Percentiles rank a stretch among this genome's conserved stretches.
Evolutionary conservation across 2,329 filamentous ascomycete genomes (phyloP).

Genomic region (Dothideomycetes sp.): DNA sequence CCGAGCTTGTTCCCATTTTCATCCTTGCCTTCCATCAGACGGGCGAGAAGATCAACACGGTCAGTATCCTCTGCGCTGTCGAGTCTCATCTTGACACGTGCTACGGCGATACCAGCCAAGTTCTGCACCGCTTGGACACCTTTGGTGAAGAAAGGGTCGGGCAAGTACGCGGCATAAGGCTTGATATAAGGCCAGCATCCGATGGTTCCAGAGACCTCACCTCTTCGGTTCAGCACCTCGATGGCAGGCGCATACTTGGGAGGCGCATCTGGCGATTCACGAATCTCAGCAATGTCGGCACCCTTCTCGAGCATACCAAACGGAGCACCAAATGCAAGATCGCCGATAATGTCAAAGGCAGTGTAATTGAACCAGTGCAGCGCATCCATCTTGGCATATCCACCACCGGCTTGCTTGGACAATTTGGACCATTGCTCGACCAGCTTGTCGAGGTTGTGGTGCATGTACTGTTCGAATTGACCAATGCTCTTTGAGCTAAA

Average conservation of each 20-base stretch:
- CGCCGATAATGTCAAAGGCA: constrained; percentile 50
- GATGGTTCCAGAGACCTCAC: constrained; percentile 70
- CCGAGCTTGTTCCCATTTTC: constrained; percentile 67
- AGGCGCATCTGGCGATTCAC: constrained; percentile 48
- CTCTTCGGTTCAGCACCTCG: constrained; percentile 78
- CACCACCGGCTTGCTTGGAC: constrained; percentile 41
- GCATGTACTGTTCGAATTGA: constrained; percentile 85
- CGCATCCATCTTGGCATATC: constrained; percentile 58
- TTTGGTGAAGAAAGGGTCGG: constrained; percentile 70
- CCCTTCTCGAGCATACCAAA: constrained; percentile 77
- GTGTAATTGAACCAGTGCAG: constrained; percentile 73
- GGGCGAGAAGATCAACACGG: constrained; percentile 70
- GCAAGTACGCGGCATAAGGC: constrained; percentile 70
- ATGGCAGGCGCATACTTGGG: constrained; percentile 69
- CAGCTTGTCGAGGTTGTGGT: constrained; percentile 66
- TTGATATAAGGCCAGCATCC: constrained; percentile 66
- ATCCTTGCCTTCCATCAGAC: constrained; percentile 79
- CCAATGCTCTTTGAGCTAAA: constrained; percentile 73
- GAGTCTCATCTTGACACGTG: constrained; percentile 65
- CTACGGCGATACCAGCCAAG: constrained; percentile 79
- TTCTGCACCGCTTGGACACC: constrained; percentile 68
- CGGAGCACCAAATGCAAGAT: constrained; percentile 63
- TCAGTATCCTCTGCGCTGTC: constrained; percentile 54
- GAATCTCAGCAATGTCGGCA: constrained; percentile 66
- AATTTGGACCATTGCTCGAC: constrained; percentile 64